Conservation (phyloP, 148 eudicot genomes). For the Chenopodium berlandieri region DNA sequence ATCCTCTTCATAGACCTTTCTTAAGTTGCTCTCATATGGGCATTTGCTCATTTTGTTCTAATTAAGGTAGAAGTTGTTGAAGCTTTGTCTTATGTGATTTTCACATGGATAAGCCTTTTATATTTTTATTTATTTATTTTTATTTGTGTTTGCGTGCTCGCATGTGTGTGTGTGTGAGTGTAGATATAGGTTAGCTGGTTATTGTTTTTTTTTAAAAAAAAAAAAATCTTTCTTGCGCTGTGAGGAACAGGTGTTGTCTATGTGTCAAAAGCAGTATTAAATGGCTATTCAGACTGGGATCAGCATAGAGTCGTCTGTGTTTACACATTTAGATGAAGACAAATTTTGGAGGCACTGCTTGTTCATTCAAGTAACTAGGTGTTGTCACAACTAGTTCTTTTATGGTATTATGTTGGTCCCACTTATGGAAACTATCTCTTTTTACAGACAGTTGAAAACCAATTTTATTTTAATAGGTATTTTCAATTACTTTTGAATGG, state of each 20-base stretch:
- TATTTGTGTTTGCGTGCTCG: no score
- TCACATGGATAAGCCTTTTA: background rate
- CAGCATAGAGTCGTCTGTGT: background rate
- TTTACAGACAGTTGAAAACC: background rate
- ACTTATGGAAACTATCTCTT: background rate
- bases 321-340: background rate
- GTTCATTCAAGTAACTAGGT: background rate
- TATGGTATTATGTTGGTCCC: background rate
- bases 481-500: background rate
- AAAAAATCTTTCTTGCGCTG: background rate
- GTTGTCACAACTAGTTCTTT: background rate
- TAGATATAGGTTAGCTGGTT: background rate
- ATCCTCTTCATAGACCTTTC: background rate
- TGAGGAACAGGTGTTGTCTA: background rate
- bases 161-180: no score
- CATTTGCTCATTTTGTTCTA: background rate
- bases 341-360: background rate
- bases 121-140: no score
- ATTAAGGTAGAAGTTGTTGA: background rate
- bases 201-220: no score
- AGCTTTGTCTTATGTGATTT: background rate
- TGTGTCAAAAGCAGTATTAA: background rate
- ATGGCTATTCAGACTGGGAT: background rate
- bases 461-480: background rate
- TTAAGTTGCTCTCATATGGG: background rate